These are phyloP conservation scores for Wickerhamiella brachini DNA, from an alignment of 805 yeast species.

Conservation along the genomic window DNA sequence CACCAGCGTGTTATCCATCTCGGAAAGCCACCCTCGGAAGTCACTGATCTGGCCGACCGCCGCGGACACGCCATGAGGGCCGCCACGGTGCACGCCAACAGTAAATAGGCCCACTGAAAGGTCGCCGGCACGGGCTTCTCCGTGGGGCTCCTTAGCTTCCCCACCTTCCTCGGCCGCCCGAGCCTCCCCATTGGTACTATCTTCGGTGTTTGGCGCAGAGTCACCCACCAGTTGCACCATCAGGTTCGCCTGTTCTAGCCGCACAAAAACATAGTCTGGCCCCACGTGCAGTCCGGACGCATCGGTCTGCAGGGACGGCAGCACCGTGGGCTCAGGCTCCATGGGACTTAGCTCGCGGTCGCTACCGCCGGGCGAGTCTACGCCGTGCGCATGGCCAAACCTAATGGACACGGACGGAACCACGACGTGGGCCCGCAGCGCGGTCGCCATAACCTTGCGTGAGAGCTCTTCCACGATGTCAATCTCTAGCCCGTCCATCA, in stretches of 20 bases:
- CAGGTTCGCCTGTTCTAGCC: background rate
- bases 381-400: slow-evolving; percentile 21
- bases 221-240: background rate
- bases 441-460: background rate
- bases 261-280: background rate
- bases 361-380: background rate
- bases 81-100: background rate
- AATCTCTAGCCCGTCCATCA: slow-evolving; percentile 54
- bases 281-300: background rate
- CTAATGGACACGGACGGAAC: slow-evolving; percentile 32
- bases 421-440: slow-evolving; percentile 22
- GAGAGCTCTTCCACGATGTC: slow-evolving; percentile 38
- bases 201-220: too few relatives aligned
- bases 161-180: too few relatives aligned
- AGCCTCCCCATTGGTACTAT: too few relatives aligned
- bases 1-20: background rate
- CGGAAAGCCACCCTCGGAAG: background rate
- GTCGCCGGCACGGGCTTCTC: background rate
- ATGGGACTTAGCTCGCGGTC: slow-evolving; percentile 52
- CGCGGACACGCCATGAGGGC: background rate
- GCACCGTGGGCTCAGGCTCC: slow-evolving; percentile 90
- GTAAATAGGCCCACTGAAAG: background rate
- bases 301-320: slow-evolving; percentile 59
- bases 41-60: background rate
- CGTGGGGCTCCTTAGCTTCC: too few relatives aligned